Evolutionary conservation across 192 early-diverging fungal species (phyloP), one percentile per base, ranked within the genome.

Genomic region (Coemansia asiatica): DNA sequence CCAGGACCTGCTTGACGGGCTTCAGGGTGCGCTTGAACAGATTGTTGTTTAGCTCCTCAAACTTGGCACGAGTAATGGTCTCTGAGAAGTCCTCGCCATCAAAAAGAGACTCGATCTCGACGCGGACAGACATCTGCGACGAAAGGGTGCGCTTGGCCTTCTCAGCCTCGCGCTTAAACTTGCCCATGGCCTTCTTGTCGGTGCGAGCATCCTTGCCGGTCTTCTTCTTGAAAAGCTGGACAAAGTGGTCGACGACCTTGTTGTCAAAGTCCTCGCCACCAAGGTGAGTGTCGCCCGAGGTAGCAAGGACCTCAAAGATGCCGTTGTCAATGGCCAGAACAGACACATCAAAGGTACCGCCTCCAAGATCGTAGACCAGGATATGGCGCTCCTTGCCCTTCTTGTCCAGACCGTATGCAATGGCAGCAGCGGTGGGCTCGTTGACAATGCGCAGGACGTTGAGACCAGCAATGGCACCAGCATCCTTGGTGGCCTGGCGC

Each of bases 221-320:
- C 84, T 94, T 93, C 89, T 94, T 92, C 85, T 97, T 94, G 89
- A 87, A 96, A 21, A 87, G 79, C 87, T 93, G 89, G 74, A 88
- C 88, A 84, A 98, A 94, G 89, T 98, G 90, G 28, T 93, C 90
- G 65, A 97, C 91, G 63, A 97, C 75, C 54, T 93, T 88, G 86
- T 95, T 92, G 85, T 98, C 96, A 80, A 98, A 98, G 85, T 98
- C 96, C 83, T 98, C 96, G 80, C 96, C 96, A 76, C 96, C 96
- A 79, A 96, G 85, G 67, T 95, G 94, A 54, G 96, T 96, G 87
- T 98, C 94, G 84, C 96, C 96, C 70, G 91, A 90, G 69, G 95
- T 97, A 48, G 96, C 89, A 71, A 94, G 83, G 55, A 98, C 95
- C 71, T 95, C 95, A 75, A 97, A 98, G 68, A 98, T 91, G 82